Evolutionary conservation across 352 stramenopile genomes (phyloP).

Genomic region (Phytopythium chamaehyphon): DNA sequence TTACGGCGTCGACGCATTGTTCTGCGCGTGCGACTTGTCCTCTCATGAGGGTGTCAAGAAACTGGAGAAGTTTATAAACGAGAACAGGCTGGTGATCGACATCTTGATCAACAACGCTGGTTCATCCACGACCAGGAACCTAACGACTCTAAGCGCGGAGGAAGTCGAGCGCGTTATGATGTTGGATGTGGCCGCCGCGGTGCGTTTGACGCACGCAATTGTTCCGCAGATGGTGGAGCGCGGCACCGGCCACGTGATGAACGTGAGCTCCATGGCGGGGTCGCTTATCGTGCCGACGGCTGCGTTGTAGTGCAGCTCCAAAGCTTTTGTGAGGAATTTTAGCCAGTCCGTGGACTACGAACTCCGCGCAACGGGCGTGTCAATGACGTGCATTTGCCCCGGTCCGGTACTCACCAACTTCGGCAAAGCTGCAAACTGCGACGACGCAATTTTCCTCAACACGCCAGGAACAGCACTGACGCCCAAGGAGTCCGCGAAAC

Average conservation of each 20-base stretch:
- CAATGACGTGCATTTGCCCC: slow-evolving; percentile 61
- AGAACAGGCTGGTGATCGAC: slow-evolving; percentile 52
- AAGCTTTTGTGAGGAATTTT: slow-evolving; percentile 66
- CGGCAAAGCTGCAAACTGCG: slow-evolving; percentile 25
- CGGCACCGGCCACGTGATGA: slow-evolving; percentile 67
- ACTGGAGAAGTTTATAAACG: slow-evolving; percentile 28
- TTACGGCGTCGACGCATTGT: slow-evolving; percentile 25
- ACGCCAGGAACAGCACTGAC: slow-evolving; percentile 24
- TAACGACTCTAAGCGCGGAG: slow-evolving; percentile 24
- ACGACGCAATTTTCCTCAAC: slow-evolving; percentile 45
- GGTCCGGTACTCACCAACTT: slow-evolving; percentile 71
- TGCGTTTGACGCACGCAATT: slow-evolving; percentile 47
- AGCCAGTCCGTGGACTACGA: slow-evolving; percentile 72
- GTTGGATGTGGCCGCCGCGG: slow-evolving; percentile 49
- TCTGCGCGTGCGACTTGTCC: slow-evolving; percentile 41
- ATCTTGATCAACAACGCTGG: slow-evolving; percentile 79
- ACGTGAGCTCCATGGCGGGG: slow-evolving; percentile 59
- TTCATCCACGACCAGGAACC: slow-evolving; percentile 28
- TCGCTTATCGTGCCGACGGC: slow-evolving; percentile 44
- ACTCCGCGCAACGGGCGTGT: slow-evolving; percentile 48
- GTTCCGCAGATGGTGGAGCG: slow-evolving; percentile 66
- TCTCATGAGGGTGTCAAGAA: slow-evolving; percentile 26
- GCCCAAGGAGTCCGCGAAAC: slow-evolving; percentile 34
- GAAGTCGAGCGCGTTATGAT: slow-evolving; percentile 48
- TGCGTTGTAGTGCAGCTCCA: slow-evolving; percentile 62